Conservation (phyloP, 352 stramenopile genomes). For the Phytophthora syringae region DNA sequence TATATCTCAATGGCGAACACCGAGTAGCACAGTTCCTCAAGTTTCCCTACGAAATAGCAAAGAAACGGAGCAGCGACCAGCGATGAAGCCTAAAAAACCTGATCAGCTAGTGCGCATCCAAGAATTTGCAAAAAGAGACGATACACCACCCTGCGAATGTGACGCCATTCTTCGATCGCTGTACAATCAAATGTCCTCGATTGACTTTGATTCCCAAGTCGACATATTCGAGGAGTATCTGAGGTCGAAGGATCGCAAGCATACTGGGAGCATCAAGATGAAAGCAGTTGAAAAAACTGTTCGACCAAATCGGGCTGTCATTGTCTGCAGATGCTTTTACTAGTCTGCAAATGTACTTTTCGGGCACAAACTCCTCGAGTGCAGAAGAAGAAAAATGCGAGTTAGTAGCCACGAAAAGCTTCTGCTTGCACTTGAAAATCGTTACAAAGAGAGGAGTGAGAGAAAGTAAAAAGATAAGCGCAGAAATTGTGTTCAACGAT, state of each 20-base stretch:
- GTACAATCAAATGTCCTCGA: constrained; percentile 71
- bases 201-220: constrained; percentile 73
- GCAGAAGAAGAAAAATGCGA: no score
- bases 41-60: constrained; percentile 5
- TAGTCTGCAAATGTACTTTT: constrained; percentile 47
- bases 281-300: constrained; percentile 49
- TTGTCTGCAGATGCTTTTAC: constrained; percentile 48
- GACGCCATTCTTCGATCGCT: constrained; percentile 54
- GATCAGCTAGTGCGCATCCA: neutral
- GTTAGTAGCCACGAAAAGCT: no score
- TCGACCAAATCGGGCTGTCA: constrained; percentile 62
- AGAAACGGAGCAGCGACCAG: constrained; percentile 1
- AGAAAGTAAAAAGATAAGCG: constrained; percentile 14
- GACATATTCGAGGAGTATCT: constrained; percentile 74
- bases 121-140: constrained; percentile 2
- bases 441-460: no score
- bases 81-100: constrained; percentile 7
- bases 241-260: constrained; percentile 32
- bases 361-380: neutral
- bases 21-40: neutral
- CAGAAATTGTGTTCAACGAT: neutral
- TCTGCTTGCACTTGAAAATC: no score
- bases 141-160: constrained; percentile 15
- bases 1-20: constrained; percentile 58
- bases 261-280: constrained; percentile 40